Percentiles rank a stretch among this genome's conserved stretches.
Evolutionary conservation across 2,329 filamentous ascomycete genomes (phyloP).

Genomic region (Davidsoniella neocaledoniae): DNA sequence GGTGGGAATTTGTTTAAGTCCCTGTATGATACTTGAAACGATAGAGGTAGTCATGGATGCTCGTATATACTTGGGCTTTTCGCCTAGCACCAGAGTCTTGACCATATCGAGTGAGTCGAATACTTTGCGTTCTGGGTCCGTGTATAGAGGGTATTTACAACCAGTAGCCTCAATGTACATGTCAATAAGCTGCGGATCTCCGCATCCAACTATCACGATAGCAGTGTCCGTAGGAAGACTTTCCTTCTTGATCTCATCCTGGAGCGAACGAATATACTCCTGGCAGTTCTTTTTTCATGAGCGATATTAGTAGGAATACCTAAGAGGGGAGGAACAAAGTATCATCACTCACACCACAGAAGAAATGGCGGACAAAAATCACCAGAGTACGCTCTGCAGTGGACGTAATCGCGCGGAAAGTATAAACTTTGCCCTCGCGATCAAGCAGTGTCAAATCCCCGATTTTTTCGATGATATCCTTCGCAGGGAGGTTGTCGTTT

Average conservation of each 20-base stretch:
- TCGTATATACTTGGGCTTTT: slow-evolving; percentile 46
- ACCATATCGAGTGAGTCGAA: slow-evolving; percentile 55
- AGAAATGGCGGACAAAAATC: slow-evolving; percentile 66
- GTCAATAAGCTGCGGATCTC: slow-evolving; percentile 48
- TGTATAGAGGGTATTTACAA: slow-evolving; percentile 60
- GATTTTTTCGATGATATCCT: slow-evolving; percentile 31
- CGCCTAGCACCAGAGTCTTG: slow-evolving; percentile 42
- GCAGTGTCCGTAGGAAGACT: slow-evolving; percentile 39
- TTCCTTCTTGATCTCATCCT: slow-evolving; percentile 37
- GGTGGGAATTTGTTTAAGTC: slow-evolving; percentile 36
- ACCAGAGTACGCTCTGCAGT: slow-evolving; percentile 43
- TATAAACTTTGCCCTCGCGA: slow-evolving; percentile 37
- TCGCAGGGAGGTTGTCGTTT: slow-evolving; percentile 36
- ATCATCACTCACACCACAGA: slow-evolving; percentile 49
- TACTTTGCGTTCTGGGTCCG: slow-evolving; percentile 51
- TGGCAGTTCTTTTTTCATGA: slow-evolving; percentile 46
- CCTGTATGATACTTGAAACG: slow-evolving; percentile 38
- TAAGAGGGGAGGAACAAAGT: background rate
- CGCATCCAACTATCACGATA: slow-evolving; percentile 57
- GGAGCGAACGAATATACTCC: slow-evolving; percentile 50
- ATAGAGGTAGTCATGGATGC: slow-evolving; percentile 34
- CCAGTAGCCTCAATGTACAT: slow-evolving; percentile 44
- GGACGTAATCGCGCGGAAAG: slow-evolving; percentile 46
- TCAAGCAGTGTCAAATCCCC: slow-evolving; percentile 44
- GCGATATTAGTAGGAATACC: background rate